These are phyloP conservation scores for Hyparrhenia diplandra DNA, from an alignment of 176 grass and related monocot genomes.

Conservation along the genomic window DNA sequence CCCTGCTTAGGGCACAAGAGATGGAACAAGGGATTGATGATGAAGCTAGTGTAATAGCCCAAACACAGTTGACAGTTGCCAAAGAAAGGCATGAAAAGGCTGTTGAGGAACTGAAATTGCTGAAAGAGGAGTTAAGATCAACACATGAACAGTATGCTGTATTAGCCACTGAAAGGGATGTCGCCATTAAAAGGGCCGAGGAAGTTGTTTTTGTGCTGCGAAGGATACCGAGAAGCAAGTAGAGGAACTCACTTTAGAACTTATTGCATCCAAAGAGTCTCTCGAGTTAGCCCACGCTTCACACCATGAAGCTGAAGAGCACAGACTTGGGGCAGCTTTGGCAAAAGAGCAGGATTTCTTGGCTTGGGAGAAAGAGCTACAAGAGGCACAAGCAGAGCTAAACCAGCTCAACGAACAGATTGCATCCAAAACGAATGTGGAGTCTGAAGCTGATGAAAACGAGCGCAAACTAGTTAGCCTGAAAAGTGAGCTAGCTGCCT, in stretches of 20 bases:
- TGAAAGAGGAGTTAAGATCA: conserved; percentile 52
- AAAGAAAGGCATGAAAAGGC: conserved; percentile 65
- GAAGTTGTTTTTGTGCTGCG: conserved; percentile 37
- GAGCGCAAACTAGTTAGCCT: conserved; percentile 43
- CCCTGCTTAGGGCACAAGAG: conserved; percentile 60
- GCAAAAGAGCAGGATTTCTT: conserved; percentile 78
- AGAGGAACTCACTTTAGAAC: conserved; percentile 78
- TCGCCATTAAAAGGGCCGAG: conserved; percentile 43
- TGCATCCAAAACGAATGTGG: conserved; percentile 42
- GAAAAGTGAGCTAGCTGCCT: conserved; percentile 56
- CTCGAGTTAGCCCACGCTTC: conserved; percentile 65
- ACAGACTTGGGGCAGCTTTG: conserved; percentile 63
- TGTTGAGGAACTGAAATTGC: conserved; percentile 55
- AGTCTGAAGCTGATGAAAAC: conserved; percentile 50
- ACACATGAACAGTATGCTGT: conserved; percentile 54
- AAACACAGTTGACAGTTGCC: conserved; percentile 62
- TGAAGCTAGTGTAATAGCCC: conserved; percentile 65
- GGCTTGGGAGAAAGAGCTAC: conserved; percentile 78
- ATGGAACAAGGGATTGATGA: conserved; percentile 68
- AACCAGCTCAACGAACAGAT: conserved; percentile 53
- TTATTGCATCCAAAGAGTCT: conserved; percentile 66
- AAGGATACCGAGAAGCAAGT: conserved; percentile 57
- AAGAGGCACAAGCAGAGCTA: conserved; percentile 65
- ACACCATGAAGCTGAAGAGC: conserved; percentile 84
- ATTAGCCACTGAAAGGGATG: conserved; percentile 62